phyloP scores from a whole-genome alignment of 805 yeast genomes.

The Schwanniomyces occidentalis region DNA sequence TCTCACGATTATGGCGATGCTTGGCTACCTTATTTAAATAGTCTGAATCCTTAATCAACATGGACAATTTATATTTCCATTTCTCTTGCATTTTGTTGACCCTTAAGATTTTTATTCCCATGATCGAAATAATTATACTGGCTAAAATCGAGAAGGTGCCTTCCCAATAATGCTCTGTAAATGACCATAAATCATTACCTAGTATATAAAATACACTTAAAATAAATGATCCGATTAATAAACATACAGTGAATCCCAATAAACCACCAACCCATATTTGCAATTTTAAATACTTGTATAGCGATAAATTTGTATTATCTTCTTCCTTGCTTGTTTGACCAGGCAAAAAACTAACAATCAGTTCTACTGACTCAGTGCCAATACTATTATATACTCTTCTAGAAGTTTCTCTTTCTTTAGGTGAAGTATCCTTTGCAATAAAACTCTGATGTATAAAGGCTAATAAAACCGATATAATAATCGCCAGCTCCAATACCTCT shows the following conservation, averaged over 20 bases:
- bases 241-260: slow-evolving; percentile 38
- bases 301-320: slow-evolving; percentile 2
- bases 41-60: slow-evolving; percentile 23
- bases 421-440: slow-evolving; percentile 2
- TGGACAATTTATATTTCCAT: slow-evolving; percentile 42
- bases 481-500: slow-evolving; percentile 75
- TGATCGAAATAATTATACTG: slow-evolving; percentile 44
- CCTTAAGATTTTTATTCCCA: slow-evolving; percentile 47
- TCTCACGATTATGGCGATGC: not conserved
- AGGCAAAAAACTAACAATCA: too few species aligned
- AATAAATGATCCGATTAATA: slow-evolving; percentile 40
- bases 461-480: slow-evolving; percentile 70
- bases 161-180: slow-evolving; percentile 51
- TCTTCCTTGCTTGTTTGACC: too few species aligned
- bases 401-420: not conserved
- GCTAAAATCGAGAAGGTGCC: slow-evolving; percentile 46
- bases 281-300: slow-evolving; percentile 25
- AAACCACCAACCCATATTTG: slow-evolving; percentile 49
- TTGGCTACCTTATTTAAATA: slow-evolving; percentile 14
- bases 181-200: slow-evolving; percentile 46
- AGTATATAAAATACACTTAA: slow-evolving; percentile 39
- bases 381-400: too few species aligned
- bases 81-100: slow-evolving; percentile 46
- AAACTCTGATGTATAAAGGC: slow-evolving; percentile 66
- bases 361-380: too few species aligned